Evolutionary conservation across 1,284 basidiomycete genomes (phyloP), one percentile per base, ranked within the genome.

Genomic region (Naganishia cerealis): DNA sequence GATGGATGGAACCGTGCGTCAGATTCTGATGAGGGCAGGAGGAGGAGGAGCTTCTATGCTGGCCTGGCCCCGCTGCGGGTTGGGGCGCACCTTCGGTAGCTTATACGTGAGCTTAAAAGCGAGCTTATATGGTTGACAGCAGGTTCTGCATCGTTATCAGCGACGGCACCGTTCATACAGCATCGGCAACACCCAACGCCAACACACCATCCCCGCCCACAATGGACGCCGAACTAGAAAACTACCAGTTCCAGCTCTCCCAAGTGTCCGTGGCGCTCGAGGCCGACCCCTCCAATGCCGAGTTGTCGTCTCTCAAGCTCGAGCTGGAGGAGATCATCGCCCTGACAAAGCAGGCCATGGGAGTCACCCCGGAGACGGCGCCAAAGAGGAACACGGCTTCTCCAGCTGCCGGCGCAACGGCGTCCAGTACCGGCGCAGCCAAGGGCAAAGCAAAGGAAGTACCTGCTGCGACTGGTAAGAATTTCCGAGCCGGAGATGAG

Each of bases 311-410:
- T 18, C 86, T 98, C 70, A 89, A 89, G 75, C 85, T 86, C 29
- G 93, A 97, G 83, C 85, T 99, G 69, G 85, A 88, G 74, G 89
- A 95, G 81, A 88, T 99, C 76, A 94, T 98, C 78, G 84, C 86
- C 38, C 87, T 98, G 73, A 92, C 93, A 5, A 85, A 91, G 81
- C 82, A 86, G 56, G 87, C 91, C 36, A 83, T 92, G 9, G 73
- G 71, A 26, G 59, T 72, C 48, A 67, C 57, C 10, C 71, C 74
- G 56, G 71, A 61, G 3, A 72, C 73, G 38, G 71, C 58, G 55
- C 56, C 55, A 54, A 63, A 55, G 36, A 52, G n/a, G 46, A 24
- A 69, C 29, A 38, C 68, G 33, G n/a, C 65, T 15, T n/a, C 70
- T 24, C 13, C 69, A n/a, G 21, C 69, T 3, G n/a, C 70, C 1